Base-by-base conservation (phyloP, 495 filamentous ascomycete species). In the Talaromyces liani region DNA sequence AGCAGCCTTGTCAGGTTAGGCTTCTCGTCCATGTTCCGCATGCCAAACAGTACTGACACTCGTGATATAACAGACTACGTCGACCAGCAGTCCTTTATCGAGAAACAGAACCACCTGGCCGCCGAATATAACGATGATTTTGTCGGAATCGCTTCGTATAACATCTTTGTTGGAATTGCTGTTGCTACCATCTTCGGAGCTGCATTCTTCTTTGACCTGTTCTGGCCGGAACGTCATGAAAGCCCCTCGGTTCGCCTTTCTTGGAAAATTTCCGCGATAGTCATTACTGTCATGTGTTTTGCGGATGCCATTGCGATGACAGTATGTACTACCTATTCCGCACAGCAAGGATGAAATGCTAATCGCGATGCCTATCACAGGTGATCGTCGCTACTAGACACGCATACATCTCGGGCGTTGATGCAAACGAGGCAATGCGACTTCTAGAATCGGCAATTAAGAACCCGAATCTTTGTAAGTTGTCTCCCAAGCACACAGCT, bases 131-230 rank as follows among this genome's bases (percentile, higher is more conserved):
- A 82, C 68, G 74, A 82, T 67, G 72, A 77, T 63, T 79, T 77
- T 65, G 71, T 83, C 64, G 81, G 79, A 45, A 76, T 73, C 10
- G 71, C 71, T 1, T 76, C 74, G 25, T 82, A 79, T 68, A 84
- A 83, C 66, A 81, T 84, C 64, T 84, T 80, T 66, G 75, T 77
- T 34, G 80, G 81, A 45, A 71, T 84, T 24, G 80, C 76, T n/a
- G 77, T 82, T 0, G 81, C 79, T 1, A 78, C 75, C 33, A 79
- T 84, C 64, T 84, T 84, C 67, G 80, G 81, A 25, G 76, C 72
- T 9, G 81, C 72, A 6, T 83, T 82, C 70, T 83, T 82, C 74
- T 82, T 82, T 64, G 81, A 83, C 60, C 72, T 84, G 5, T 80
- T 81, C 66, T 82, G 79, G 79, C 79, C 81, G 4, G 78, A 80